Base-by-base conservation (phyloP, 176 grass and related monocot genomes). In the Areca catechu region DNA sequence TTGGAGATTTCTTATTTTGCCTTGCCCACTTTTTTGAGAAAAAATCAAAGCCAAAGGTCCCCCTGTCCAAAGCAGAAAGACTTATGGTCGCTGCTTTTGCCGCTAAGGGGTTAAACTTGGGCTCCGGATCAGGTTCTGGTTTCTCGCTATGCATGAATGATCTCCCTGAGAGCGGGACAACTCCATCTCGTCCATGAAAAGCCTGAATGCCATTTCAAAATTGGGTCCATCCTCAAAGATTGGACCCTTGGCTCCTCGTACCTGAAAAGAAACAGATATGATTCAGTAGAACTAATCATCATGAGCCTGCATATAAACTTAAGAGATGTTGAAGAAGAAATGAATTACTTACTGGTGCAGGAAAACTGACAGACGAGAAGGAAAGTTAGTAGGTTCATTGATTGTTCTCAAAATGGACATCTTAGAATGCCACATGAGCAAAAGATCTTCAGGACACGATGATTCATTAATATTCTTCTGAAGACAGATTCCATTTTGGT, bases 171-270 rank as follows among this genome's bases (percentile, higher is more conserved):
- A 98, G 93, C 3, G 93, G 93, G 15, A 98, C 83, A 17, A 98
- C 81, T 16, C 93, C 93, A 67, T 88, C 82, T 75, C 71, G 62
- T 49, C 93, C 93, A 22, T 98, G 93, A 98, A 98, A 75, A 98
- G 80, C 30, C 78, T 89, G 60, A 98, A 98, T 57, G 93, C 80
- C 63, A 65, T 79, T 67, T 98, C 84, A 83, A 98, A 98, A 77
- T 98, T 87, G 55, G 93, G 93, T 0, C 84, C 93, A 76, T 98
- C 93, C 76, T 98, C 93, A 48, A 98, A 98, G 61, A 98, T 98
- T 51, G 93, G 93, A 53, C 93, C 93, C 55, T 92, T 88, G 22
- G 77, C 92, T 85, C 84, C 81, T 65, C 69, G 77, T 68, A 65
- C 84, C 93, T 98, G 16, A 71, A 27, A 53, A 70, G 19, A 48